Evolutionary conservation across 2,329 filamentous ascomycete genomes (phyloP).

Genomic region (Hypoxylon sp.): DNA sequence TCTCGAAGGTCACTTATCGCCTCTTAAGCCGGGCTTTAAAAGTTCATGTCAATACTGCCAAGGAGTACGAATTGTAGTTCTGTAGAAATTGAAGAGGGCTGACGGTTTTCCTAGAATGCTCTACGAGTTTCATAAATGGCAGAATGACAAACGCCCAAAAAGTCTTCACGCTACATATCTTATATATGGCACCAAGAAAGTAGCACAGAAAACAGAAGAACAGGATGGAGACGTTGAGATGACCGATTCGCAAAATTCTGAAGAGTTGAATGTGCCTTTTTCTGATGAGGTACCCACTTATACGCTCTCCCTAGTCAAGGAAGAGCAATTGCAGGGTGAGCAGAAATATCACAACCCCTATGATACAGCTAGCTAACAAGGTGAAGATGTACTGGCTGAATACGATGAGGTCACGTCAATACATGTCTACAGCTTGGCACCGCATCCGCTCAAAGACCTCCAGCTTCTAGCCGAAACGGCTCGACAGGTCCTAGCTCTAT

Average conservation of each 20-base stretch:
- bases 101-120: slow-evolving; percentile 75
- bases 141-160: slow-evolving; percentile 81
- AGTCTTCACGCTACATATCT: slow-evolving; percentile 95
- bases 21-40: slow-evolving; percentile 85
- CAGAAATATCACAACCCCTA: neutral
- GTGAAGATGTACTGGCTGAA: slow-evolving; percentile 73
- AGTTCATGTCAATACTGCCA: slow-evolving; percentile 88
- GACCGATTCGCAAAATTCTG: slow-evolving; percentile 73
- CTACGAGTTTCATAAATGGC: slow-evolving; percentile 84
- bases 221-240: slow-evolving; percentile 78
- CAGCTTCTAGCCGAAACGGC: slow-evolving; percentile 79
- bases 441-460: slow-evolving; percentile 78
- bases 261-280: slow-evolving; percentile 55
- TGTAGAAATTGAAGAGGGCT: slow-evolving; percentile 12
- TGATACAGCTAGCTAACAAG: slow-evolving; percentile 35
- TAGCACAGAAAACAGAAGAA: slow-evolving; percentile 56
- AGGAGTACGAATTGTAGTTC: slow-evolving; percentile 74
- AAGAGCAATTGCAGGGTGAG: slow-evolving; percentile 80
- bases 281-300: slow-evolving; percentile 68
- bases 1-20: slow-evolving; percentile 84
- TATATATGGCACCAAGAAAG: slow-evolving; percentile 77
- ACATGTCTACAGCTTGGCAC: slow-evolving; percentile 88
- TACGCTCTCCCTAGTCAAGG: slow-evolving; percentile 76
- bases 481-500: slow-evolving; percentile 71
- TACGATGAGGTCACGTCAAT: slow-evolving; percentile 84